phyloP scores from a whole-genome alignment of 2,329 filamentous ascomycete species.

The Fonsecaea nubica region DNA sequence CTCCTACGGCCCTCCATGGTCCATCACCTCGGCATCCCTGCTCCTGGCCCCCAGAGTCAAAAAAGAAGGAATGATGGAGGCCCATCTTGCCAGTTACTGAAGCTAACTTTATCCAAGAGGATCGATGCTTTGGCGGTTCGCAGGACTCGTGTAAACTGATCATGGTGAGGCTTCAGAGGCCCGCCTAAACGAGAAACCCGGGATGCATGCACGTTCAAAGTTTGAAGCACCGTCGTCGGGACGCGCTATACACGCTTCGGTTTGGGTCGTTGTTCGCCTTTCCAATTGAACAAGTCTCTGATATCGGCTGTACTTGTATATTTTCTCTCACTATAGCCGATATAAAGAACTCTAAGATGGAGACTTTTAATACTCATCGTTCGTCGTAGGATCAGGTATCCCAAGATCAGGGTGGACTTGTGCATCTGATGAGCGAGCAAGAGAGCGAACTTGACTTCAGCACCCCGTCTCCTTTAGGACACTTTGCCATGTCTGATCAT shows the following conservation, averaged over 20 bases:
- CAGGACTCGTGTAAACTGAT: no score
- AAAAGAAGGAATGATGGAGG: background rate
- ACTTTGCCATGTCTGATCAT: constrained; percentile 16
- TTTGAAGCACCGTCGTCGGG: no score
- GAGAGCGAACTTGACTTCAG: background rate
- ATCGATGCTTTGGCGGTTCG: constrained; percentile 42
- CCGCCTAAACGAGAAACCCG: constrained; percentile 40
- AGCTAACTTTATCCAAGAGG: constrained; percentile 44
- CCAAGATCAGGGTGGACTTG: background rate
- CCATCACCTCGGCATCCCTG: background rate
- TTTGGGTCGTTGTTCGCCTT: no score
- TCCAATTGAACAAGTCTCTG: background rate
- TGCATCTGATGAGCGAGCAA: background rate
- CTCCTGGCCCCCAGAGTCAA: background rate
- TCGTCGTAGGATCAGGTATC: background rate
- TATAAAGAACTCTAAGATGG: no score
- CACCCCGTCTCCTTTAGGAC: constrained; percentile 25
- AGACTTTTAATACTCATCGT: no score
- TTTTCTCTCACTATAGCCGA: no score
- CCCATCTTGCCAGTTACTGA: constrained; percentile 40
- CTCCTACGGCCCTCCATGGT: background rate
- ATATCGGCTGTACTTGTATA: background rate
- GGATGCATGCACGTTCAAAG: constrained; percentile 39
- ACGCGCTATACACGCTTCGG: no score
- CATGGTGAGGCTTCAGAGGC: no score